Evolutionary conservation across 148 eudicot species (phyloP).

Genomic region (Cornus florida): DNA sequence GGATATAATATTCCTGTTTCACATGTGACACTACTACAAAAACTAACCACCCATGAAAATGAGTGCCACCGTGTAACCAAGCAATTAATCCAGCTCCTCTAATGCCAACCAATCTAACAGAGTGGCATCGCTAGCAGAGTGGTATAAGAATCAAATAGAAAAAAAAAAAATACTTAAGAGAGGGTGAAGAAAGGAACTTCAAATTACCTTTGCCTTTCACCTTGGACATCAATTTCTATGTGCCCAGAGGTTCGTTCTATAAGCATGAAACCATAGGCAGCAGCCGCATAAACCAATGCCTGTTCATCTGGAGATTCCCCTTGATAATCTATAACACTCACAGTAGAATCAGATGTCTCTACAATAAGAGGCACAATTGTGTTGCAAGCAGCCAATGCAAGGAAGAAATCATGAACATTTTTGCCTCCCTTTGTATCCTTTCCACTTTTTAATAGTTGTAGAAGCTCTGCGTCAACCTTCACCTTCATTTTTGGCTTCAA

Average conservation of each 20-base stretch:
- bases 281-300: constrained; percentile 98
- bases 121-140: neutral
- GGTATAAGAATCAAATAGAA: constrained; percentile 11
- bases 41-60: neutral
- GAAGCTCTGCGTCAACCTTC: constrained; percentile 74
- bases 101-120: neutral
- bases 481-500: constrained; percentile 91
- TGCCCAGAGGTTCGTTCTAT: constrained; percentile 94
- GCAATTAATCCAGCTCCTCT: neutral
- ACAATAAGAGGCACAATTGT: constrained; percentile 89
- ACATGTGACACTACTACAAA: neutral
- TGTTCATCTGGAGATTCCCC: constrained; percentile 99
- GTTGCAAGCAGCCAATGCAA: constrained; percentile 97
- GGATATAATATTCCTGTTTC: neutral
- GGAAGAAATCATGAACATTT: constrained; percentile 64
- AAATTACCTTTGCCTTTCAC: constrained; percentile 77
- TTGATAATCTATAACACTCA: constrained; percentile 78
- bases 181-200: neutral
- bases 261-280: constrained; percentile 91
- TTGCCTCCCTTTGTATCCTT: constrained; percentile 48
- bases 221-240: constrained; percentile 87
- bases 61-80: constrained; percentile 2
- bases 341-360: constrained; percentile 53
- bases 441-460: constrained; percentile 36
- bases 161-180: neutral